Evolutionary conservation across 2,329 filamentous ascomycete genomes (phyloP).

Genomic region (Intubia oerlemansii): DNA sequence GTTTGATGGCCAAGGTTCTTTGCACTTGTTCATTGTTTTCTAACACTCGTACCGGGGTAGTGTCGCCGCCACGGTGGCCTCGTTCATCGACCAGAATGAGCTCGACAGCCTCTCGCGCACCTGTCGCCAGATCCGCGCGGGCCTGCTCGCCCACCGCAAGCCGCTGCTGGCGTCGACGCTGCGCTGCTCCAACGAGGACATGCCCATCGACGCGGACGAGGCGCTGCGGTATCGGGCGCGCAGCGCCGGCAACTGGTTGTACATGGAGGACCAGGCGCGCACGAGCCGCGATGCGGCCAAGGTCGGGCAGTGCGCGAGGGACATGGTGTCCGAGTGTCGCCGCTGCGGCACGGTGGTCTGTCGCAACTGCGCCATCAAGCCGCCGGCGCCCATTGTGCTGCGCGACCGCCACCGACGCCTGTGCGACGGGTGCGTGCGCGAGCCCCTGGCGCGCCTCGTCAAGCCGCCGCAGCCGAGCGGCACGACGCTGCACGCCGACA

Average conservation of each 20-base stretch:
- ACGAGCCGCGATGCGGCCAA: constrained; percentile 37
- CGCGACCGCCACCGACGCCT: constrained; percentile 62
- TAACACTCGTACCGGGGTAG: no score
- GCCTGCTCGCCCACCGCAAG: constrained; percentile 56
- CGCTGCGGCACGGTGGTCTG: constrained; percentile 61
- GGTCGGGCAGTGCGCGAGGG: constrained; percentile 59
- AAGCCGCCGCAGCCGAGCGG: constrained; percentile 21
- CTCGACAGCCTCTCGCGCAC: constrained; percentile 66
- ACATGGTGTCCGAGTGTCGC: constrained; percentile 69
- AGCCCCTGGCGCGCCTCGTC: constrained; percentile 38
- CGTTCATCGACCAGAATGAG: constrained; percentile 66
- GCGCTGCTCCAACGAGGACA: constrained; percentile 53
- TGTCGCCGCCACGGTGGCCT: constrained; percentile 54
- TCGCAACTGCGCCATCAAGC: constrained; percentile 82
- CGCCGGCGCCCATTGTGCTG: constrained; percentile 44
- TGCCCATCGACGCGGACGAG: constrained; percentile 31
- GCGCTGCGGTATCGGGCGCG: constrained; percentile 35
- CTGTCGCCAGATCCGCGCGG: constrained; percentile 58
- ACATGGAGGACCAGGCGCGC: constrained; percentile 30
- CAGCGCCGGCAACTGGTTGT: constrained; percentile 32
- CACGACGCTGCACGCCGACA: constrained; percentile 26
- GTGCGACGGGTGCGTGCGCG: constrained; percentile 53
- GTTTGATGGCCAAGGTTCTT: constrained; percentile 19
- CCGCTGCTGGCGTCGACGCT: constrained; percentile 56
- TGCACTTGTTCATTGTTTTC: constrained; percentile 1